A percentile compares a stretch with the other conserved stretches of the same genome.
phyloP scores from a whole-genome alignment of 306 rosid species.

The Cucumis melo region DNA sequence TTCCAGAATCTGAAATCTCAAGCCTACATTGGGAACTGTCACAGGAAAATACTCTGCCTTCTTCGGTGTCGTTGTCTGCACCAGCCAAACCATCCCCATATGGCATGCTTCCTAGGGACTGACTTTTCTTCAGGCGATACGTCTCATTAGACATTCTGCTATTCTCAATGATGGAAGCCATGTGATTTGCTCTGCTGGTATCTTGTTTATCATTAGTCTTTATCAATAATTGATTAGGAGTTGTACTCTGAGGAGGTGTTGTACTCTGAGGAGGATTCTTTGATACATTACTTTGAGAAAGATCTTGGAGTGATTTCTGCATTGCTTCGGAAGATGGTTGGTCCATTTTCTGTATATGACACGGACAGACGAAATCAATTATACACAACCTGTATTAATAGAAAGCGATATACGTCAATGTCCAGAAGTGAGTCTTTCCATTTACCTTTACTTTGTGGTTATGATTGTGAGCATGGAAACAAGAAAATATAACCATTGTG shows the following conservation, averaged over 20 bases:
- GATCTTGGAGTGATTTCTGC: conserved; percentile 27
- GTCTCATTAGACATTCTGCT: conserved; percentile 14
- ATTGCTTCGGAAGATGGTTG: conserved; percentile 37
- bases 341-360: conserved; percentile 41
- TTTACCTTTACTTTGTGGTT: conserved; percentile 62
- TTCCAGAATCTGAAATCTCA: background rate
- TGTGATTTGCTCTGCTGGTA: conserved; percentile 12
- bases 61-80: conserved; percentile 19
- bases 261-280: conserved; percentile 15
- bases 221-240: conserved; percentile 14
- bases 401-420: background rate
- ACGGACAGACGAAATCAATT: conserved; percentile 11
- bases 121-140: conserved; percentile 37
- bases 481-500: conserved; percentile 61
- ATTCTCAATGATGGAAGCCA: conserved; percentile 24
- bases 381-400: background rate
- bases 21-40: background rate
- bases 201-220: conserved; percentile 9
- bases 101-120: conserved; percentile 48
- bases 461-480: conserved; percentile 48
- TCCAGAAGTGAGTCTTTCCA: conserved; percentile 4
- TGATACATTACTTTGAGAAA: conserved; percentile 23
- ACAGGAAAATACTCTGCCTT: conserved; percentile 21
- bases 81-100: conserved; percentile 22
- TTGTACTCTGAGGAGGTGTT: conserved; percentile 10